phyloP scores from a whole-genome alignment of 2,329 filamentous ascomycete genomes.

The Chaetothyriales sp. region DNA sequence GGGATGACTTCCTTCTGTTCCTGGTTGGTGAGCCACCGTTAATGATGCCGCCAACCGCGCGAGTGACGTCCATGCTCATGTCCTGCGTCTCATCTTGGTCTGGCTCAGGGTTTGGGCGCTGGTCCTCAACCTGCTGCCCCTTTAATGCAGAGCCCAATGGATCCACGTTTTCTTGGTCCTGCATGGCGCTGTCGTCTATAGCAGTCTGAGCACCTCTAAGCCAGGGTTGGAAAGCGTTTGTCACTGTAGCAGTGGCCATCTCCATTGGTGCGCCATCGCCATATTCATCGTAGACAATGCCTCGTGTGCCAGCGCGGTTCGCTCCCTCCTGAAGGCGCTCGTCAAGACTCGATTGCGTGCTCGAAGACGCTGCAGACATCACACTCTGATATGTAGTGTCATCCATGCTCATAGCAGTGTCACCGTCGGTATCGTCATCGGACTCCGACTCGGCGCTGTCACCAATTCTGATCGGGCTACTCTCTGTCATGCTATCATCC shows the following conservation, averaged over 20 bases:
- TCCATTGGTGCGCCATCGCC: conserved; percentile 71
- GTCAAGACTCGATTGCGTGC: conserved; percentile 60
- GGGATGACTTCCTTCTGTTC: conserved; percentile 25
- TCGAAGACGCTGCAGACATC: conserved; percentile 46
- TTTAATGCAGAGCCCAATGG: conserved; percentile 27
- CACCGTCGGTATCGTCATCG: conserved; percentile 49
- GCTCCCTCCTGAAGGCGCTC: conserved; percentile 64
- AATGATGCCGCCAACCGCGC: conserved; percentile 66
- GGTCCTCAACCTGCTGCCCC: conserved; percentile 17
- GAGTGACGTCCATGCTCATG: conserved; percentile 90
- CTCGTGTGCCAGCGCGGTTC: conserved; percentile 59
- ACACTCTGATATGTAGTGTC: conserved; percentile 59
- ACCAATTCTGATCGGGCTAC: conserved; percentile 32
- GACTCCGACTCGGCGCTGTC: conserved; percentile 37
- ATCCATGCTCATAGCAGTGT: conserved; percentile 72
- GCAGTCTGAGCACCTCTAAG: conserved; percentile 21
- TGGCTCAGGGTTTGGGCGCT: conserved; percentile 18
- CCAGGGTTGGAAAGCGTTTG: conserved; percentile 37
- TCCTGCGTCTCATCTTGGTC: conserved; percentile 46
- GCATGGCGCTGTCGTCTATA: conserved; percentile 23
- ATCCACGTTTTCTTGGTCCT: conserved; percentile 34
- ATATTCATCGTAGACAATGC: conserved; percentile 44
- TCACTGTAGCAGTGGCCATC: conserved; percentile 49
- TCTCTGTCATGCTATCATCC: conserved; percentile 25
- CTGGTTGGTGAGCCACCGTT: conserved; percentile 13